These are phyloP conservation scores for Ophiostoma sp. DNA, from an alignment of 2,329 filamentous ascomycete genomes.

Conservation along the genomic window DNA sequence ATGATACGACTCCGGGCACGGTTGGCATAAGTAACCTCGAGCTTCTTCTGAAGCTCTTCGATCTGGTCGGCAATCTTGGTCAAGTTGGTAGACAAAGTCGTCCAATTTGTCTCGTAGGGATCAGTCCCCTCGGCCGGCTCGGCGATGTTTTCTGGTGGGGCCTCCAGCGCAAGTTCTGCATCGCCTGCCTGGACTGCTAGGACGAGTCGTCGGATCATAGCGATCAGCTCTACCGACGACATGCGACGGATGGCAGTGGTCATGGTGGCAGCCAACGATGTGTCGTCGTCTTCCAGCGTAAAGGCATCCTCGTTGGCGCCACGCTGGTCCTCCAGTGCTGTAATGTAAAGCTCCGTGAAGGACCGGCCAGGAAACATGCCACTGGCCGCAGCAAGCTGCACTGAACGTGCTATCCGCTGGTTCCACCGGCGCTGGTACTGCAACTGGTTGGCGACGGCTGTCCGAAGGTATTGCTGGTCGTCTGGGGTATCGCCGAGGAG, in stretches of 20 bases:
- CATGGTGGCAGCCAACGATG: slow-evolving; percentile 46
- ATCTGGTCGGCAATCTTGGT: slow-evolving; percentile 48
- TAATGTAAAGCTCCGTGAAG: slow-evolving; percentile 61
- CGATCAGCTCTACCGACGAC: slow-evolving; percentile 51
- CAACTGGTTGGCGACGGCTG: slow-evolving; percentile 47
- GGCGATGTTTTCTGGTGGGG: slow-evolving; percentile 38
- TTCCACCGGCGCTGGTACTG: slow-evolving; percentile 37
- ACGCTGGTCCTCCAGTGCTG: slow-evolving; percentile 46
- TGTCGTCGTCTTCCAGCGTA: slow-evolving; percentile 45
- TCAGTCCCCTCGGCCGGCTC: slow-evolving; percentile 15
- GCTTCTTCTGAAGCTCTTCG: slow-evolving; percentile 46
- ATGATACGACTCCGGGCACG: background rate
- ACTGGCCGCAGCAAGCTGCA: slow-evolving; percentile 48
- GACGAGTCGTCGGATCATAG: slow-evolving; percentile 47
- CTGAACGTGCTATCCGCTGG: slow-evolving; percentile 47
- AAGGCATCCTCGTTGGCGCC: slow-evolving; percentile 39
- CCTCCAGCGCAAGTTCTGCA: slow-evolving; percentile 40
- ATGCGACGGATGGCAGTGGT: slow-evolving; percentile 61
- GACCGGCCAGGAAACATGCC: slow-evolving; percentile 34
- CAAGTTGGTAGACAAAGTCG: slow-evolving; percentile 39
- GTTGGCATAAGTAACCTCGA: slow-evolving; percentile 47
- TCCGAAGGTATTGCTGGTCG: background rate
- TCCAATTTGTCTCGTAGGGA: slow-evolving; percentile 2
- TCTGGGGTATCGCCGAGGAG: slow-evolving; percentile 49
- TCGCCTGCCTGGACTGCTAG: slow-evolving; percentile 41